Conservation (phyloP, 495 filamentous ascomycete genomes). For the Aspergillus asperescens region DNA sequence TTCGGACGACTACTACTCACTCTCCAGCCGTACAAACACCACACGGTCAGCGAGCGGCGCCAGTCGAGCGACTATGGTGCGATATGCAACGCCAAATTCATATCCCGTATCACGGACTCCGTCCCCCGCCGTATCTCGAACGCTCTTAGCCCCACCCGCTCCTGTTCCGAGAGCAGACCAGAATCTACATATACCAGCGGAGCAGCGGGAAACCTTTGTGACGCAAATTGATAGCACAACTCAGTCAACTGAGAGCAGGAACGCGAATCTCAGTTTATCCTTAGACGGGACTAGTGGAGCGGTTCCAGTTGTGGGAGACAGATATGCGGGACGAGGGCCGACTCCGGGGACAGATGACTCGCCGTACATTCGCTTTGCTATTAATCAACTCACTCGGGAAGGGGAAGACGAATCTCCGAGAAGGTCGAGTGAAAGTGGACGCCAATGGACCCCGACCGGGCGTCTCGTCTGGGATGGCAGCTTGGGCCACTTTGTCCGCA, state of each 20-base stretch:
- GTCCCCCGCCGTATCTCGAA: conserved; percentile 26
- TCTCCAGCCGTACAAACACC: conserved; percentile 47
- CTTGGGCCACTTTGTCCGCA: conserved; percentile 42
- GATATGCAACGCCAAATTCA: conserved; percentile 48
- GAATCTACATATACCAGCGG: conserved; percentile 11
- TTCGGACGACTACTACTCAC: conserved; percentile 65
- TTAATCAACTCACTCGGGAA: conserved; percentile 65
- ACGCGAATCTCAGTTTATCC: conserved; percentile 25
- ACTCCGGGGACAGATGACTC: conserved; percentile 64
- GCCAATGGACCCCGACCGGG: conserved; percentile 45
- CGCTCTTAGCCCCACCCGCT: conserved; percentile 23
- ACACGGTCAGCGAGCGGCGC: conserved; percentile 40
- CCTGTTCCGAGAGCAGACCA: conserved; percentile 20
- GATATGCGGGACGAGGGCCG: conserved; percentile 37
- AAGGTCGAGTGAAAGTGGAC: conserved; percentile 33
- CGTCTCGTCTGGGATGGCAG: conserved; percentile 48
- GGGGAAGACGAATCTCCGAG: conserved; percentile 44
- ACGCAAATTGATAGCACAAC: conserved; percentile 28
- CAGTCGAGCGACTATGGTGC: conserved; percentile 44
- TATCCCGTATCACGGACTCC: conserved; percentile 32
- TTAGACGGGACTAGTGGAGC: conserved; percentile 28
- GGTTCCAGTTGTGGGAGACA: conserved; percentile 25
- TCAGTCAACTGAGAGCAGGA: conserved; percentile 35
- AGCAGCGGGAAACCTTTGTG: conserved; percentile 20
- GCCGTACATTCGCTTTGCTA: conserved; percentile 66